phyloP scores from a whole-genome alignment of 1,284 basidiomycete species.

The Malassezia caprae region DNA sequence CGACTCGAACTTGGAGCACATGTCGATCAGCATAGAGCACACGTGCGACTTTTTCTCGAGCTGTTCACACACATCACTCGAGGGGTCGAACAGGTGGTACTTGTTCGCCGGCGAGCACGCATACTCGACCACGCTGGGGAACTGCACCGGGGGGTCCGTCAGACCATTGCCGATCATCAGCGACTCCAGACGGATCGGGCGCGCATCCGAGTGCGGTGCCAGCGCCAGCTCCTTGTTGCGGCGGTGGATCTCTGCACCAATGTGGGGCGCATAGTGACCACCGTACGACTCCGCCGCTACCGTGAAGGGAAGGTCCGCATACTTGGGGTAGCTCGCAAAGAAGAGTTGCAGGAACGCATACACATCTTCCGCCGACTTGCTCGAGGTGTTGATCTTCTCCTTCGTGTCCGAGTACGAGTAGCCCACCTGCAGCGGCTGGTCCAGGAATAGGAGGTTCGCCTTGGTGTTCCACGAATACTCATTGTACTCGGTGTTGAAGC shows the following conservation, averaged over 20 bases:
- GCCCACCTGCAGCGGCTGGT: conserved; percentile 70
- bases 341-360: conserved; percentile 84
- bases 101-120: conserved; percentile 54
- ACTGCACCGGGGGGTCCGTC: conserved; percentile 45
- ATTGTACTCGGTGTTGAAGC: conserved; percentile 63
- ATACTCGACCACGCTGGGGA: conserved; percentile 61
- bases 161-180: conserved; percentile 47
- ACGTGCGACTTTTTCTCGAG: conserved; percentile 60
- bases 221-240: conserved; percentile 39
- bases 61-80: conserved; percentile 60
- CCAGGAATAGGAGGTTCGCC: conserved; percentile 64
- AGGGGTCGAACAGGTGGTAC: conserved; percentile 61
- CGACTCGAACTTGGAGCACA: conserved; percentile 42
- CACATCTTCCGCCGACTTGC: conserved; percentile 69
- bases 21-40: conserved; percentile 57
- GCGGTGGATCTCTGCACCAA: conserved; percentile 37
- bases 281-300: conserved; percentile 56
- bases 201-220: conserved; percentile 19
- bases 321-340: conserved; percentile 52
- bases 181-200: conserved; percentile 37
- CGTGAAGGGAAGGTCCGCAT: conserved; percentile 39
- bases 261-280: conserved; percentile 53
- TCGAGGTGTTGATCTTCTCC: conserved; percentile 62
- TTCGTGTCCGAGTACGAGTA: conserved; percentile 68
- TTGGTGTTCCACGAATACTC: conserved; percentile 67